Evolutionary conservation across 441 rosid genomes (phyloP).

Genomic region (Croton laevigatus): DNA sequence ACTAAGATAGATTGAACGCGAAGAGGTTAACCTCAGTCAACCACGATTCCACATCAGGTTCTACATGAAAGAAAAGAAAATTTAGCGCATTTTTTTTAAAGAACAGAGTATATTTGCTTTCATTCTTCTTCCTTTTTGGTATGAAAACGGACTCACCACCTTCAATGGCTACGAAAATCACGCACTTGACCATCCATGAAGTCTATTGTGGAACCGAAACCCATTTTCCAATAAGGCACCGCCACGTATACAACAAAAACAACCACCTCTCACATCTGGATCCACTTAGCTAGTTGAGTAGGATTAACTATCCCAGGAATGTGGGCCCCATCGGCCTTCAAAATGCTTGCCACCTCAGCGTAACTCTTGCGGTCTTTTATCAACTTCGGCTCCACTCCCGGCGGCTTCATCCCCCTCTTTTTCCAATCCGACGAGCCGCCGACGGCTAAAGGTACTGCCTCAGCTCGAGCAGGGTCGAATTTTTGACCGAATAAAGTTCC

Average conservation of each 20-base stretch:
- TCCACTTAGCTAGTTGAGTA: conserved; percentile 65
- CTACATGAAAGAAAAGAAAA: not conserved
- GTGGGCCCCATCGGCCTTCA: conserved; percentile 55
- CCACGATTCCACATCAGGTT: not conserved
- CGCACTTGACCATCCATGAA: not conserved
- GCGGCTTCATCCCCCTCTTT: conserved; percentile 18
- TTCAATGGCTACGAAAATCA: not conserved
- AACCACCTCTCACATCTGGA: conserved; percentile 39
- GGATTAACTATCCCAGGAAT: conserved; percentile 71
- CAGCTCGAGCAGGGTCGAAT: conserved; percentile 38
- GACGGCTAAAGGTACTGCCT: conserved; percentile 28
- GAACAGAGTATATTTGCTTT: not conserved
- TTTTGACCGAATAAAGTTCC: conserved; percentile 64
- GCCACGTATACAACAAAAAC: conserved; percentile 10
- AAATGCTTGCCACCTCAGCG: conserved; percentile 60
- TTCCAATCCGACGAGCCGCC: conserved; percentile 23
- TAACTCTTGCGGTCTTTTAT: conserved; percentile 36
- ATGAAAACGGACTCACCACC: conserved; percentile 19
- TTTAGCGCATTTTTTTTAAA: not conserved
- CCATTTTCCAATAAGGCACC: not conserved
- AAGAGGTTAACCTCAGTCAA: not conserved
- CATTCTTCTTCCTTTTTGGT: not conserved
- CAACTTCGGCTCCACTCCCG: conserved; percentile 26
- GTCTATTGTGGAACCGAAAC: not conserved
- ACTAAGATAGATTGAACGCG: too few species aligned